These are phyloP conservation scores for Suillus decipiens DNA, from an alignment of 768 basidiomycete genomes.

Conservation along the genomic window DNA sequence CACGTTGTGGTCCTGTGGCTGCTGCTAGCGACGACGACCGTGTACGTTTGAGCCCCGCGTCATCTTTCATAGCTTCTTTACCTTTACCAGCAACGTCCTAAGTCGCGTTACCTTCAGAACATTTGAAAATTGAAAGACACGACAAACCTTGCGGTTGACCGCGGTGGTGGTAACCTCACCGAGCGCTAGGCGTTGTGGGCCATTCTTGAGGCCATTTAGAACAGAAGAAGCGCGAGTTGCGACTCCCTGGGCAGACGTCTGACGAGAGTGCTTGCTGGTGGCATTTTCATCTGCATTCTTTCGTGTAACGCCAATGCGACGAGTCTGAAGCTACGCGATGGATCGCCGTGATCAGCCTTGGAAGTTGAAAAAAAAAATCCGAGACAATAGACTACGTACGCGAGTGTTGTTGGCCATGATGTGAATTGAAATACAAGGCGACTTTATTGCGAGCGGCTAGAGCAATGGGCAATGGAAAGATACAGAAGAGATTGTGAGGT, in stretches of 20 bases:
- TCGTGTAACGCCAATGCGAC: conserved; percentile 67
- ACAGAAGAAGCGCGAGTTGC: conserved; percentile 52
- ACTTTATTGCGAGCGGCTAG: conserved; percentile 20
- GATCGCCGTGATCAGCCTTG: conserved; percentile 11
- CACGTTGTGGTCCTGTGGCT: conserved; percentile 63
- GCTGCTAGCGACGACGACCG: conserved; percentile 68
- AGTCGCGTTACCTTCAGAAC: conserved; percentile 3
- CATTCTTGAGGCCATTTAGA: conserved; percentile 49
- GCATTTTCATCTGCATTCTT: conserved; percentile 82
- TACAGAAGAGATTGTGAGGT: conserved; percentile 32
- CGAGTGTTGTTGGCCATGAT: conserved; percentile 64
- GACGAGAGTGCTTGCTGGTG: conserved; percentile 64
- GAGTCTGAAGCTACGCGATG: conserved; percentile 59
- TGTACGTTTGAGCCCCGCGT: conserved; percentile 56
- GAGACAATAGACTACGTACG: conserved; percentile 36
- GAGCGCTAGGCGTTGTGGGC: conserved; percentile 68
- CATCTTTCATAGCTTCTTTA: conserved; percentile 64
- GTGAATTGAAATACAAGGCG: conserved; percentile 26
- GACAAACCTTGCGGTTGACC: conserved; percentile 73
- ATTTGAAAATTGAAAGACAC: conserved; percentile 7
- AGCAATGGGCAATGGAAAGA: conserved; percentile 14
- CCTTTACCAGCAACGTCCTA: conserved; percentile 56
- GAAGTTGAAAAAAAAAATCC: conserved; percentile 17
- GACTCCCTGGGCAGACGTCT: conserved; percentile 50
- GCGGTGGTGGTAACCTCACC: conserved; percentile 80